A percentile compares a stretch with the other conserved stretches of the same genome.
Evolutionary conservation across 176 grass and related monocot species (phyloP).

Genomic region (Carex scoparia): DNA sequence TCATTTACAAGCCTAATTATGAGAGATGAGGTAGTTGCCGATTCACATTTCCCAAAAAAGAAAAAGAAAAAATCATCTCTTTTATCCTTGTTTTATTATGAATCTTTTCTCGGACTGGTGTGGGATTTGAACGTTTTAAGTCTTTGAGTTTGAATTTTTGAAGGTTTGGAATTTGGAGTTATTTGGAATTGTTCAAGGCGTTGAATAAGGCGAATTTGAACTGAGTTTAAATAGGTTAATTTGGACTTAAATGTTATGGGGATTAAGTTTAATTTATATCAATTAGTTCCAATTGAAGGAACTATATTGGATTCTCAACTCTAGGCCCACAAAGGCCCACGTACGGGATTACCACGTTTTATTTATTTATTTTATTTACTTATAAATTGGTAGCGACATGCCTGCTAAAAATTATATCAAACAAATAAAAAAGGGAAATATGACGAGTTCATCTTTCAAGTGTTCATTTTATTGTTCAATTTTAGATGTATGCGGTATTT

Average conservation of each 20-base stretch:
- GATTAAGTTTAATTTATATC: not conserved
- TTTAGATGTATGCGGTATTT: too few relatives aligned
- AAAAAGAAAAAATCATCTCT: not conserved
- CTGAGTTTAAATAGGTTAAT: not conserved
- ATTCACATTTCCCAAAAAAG: not conserved
- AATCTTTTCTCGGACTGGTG: not conserved
- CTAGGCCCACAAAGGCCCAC: not conserved
- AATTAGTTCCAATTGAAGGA: too few relatives aligned
- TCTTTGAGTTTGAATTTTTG: not conserved
- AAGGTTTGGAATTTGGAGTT: not conserved
- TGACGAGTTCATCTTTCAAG: too few relatives aligned
- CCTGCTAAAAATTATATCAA: too few relatives aligned
- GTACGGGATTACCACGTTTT: not conserved
- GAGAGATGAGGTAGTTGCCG: not conserved
- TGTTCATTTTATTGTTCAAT: too few relatives aligned
- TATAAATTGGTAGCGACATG: not conserved
- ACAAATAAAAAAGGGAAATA: too few relatives aligned
- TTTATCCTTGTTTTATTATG: not conserved
- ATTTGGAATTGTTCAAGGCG: not conserved
- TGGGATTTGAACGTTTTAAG: not conserved
- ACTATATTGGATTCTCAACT: not conserved
- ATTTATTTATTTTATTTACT: not conserved
- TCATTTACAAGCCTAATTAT: too few relatives aligned
- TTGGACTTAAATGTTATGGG: not conserved
- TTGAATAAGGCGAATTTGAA: not conserved